Evolutionary conservation across 108 stramenopile genomes (phyloP), one percentile per base, ranked within the genome.

Genomic region (Nitzschia palea): DNA sequence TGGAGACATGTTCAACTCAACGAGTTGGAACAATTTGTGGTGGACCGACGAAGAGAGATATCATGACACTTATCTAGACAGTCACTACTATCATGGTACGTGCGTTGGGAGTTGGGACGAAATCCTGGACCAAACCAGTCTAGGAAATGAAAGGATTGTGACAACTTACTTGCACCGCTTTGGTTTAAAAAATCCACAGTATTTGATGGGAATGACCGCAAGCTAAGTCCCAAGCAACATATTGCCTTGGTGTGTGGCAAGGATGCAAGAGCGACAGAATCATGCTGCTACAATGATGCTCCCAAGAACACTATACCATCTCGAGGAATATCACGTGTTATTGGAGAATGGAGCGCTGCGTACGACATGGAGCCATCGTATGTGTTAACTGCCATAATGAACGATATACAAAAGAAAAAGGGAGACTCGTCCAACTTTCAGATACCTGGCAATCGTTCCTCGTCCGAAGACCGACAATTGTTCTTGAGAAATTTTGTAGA

Each of bases 291-390:
- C 58, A 57, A 82, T 15, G 74, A 79, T 62, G 44, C 55, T 10
- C 71, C 74, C 31, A 62, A 73, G 22, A 70, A 76, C 36, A 68
- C 54, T 3, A 65, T 47, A 29, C 59, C 63, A 2, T 71, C 78
- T 15, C 17, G 48, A 30, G 87, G 83, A 2, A 79, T 86, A 23
- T 57, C 56, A 17, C 73, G 83, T 3, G 79, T 89, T 32, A 63
- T 89, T 45, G 79, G 82, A 12, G 84, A 89, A 60, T 89, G 88
- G 88, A 75, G 69, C 65, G 84, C 79, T 0, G 69, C 79, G 28
- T 78, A 58, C 62, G 88, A 89, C 68, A 74, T 65, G 3, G 32
- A 77, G 22, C 67, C 71, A 0, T 53, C 14, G 2, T 77, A 68
- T 1, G 61, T 61, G 52, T 32, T 82, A 17, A 20, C 54, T 12